These are phyloP conservation scores for Pelargonium nanum DNA, from an alignment of 345 rosid species.

Conservation along the genomic window DNA sequence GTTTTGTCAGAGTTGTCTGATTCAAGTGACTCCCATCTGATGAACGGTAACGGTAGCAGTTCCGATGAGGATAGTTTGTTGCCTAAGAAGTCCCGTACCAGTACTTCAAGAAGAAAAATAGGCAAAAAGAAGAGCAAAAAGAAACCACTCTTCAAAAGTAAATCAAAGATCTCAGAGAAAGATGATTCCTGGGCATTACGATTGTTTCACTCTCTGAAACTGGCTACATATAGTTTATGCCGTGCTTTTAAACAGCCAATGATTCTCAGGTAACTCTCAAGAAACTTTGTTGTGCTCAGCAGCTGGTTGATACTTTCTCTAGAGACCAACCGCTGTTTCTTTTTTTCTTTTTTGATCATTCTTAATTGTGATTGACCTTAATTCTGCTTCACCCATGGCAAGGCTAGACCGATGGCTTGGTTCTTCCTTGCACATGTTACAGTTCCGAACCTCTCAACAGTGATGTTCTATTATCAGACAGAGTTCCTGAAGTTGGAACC, in stretches of 20 bases:
- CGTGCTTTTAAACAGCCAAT: conserved; percentile 69
- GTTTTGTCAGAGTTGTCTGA: conserved; percentile 18
- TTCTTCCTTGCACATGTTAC: conserved; percentile 83
- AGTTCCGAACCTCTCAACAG: conserved; percentile 84
- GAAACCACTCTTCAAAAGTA: conserved; percentile 17
- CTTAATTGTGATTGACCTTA: conserved; percentile 15
- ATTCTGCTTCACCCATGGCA: conserved; percentile 14
- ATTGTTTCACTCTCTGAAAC: conserved; percentile 57
- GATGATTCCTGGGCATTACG: conserved; percentile 24
- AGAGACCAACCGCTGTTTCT: background rate
- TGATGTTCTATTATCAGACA: conserved; percentile 93
- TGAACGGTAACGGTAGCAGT: conserved; percentile 26
- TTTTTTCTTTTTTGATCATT: conserved; percentile 7
- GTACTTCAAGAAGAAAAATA: conserved; percentile 59
- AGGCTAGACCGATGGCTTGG: conserved; percentile 89
- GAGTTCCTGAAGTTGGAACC: conserved; percentile 78
- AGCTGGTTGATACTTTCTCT: background rate
- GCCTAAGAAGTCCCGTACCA: conserved; percentile 26
- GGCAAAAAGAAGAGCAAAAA: conserved; percentile 39
- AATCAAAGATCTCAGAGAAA: conserved; percentile 23
- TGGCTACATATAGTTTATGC: conserved; percentile 50
- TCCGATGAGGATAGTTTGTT: conserved; percentile 26
- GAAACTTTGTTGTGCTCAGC: background rate
- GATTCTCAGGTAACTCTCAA: conserved; percentile 54
- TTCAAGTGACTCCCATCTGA: conserved; percentile 23